Evolutionary conservation across 371 early-diverging fungal species (phyloP).

Genomic region (Apophysomyces sp.): DNA sequence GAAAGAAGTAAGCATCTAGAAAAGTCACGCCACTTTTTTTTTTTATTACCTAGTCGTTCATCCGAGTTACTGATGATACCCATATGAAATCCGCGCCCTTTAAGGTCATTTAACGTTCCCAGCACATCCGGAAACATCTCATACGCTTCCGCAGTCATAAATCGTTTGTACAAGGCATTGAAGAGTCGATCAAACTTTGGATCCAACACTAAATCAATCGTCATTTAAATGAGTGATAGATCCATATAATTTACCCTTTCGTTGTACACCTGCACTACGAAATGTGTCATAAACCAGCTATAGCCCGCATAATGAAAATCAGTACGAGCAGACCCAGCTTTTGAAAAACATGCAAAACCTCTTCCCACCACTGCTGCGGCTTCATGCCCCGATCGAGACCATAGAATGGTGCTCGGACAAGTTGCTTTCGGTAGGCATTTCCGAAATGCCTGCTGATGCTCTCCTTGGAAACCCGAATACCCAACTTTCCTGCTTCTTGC

Average conservation of each 20-base stretch:
- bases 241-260: background rate
- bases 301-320: background rate
- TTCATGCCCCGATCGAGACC: constrained; percentile 13
- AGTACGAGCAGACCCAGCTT: too few species aligned
- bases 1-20: background rate
- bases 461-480: constrained; percentile 8
- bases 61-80: constrained; percentile 26
- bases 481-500: constrained; percentile 6
- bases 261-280: constrained; percentile 6
- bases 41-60: constrained; percentile 16
- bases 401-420: constrained; percentile 11
- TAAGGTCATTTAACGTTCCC: constrained; percentile 8
- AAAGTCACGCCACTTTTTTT: background rate
- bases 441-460: constrained; percentile 9
- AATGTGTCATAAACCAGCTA: constrained; percentile 11
- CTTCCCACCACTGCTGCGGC: constrained; percentile 16
- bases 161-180: constrained; percentile 15
- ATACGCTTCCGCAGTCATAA: constrained; percentile 18
- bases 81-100: constrained; percentile 8
- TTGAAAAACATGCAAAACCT: too few species aligned
- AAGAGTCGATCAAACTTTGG: constrained; percentile 18
- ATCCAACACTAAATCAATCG: constrained; percentile 9
- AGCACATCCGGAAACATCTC: constrained; percentile 16
- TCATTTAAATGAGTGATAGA: background rate
- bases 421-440: constrained; percentile 7